phyloP scores from a whole-genome alignment of 768 basidiomycete species.

The Cyclocybe cylindracea region DNA sequence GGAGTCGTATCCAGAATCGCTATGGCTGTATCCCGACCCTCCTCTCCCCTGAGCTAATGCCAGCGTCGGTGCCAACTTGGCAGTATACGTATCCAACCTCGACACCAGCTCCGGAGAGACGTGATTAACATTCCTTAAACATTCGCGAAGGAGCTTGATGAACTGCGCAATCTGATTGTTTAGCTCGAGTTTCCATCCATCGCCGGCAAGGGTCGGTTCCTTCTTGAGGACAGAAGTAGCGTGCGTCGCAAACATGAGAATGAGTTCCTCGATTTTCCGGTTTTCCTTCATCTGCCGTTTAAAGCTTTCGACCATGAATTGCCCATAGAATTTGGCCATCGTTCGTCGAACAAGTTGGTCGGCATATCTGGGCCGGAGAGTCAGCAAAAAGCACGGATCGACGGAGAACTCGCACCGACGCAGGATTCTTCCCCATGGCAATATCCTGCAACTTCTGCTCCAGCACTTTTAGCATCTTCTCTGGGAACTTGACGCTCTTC shows the following conservation, averaged over 20 bases:
- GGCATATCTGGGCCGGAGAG: slow-evolving; percentile 59
- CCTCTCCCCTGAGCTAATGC: slow-evolving; percentile 13
- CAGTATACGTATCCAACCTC: slow-evolving; percentile 81
- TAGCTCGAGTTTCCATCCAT: slow-evolving; percentile 91
- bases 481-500: slow-evolving; percentile 90
- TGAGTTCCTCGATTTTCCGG: slow-evolving; percentile 95
- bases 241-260: slow-evolving; percentile 92
- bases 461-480: slow-evolving; percentile 88
- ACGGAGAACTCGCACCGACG: slow-evolving; percentile 52
- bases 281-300: slow-evolving; percentile 93
- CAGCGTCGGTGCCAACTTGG: slow-evolving; percentile 72
- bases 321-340: slow-evolving; percentile 91
- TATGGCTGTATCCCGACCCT: slow-evolving; percentile 27
- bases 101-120: slow-evolving; percentile 82
- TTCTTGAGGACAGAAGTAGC: slow-evolving; percentile 88
- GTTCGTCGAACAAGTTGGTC: slow-evolving; percentile 89
- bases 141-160: slow-evolving; percentile 83
- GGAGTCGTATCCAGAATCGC: slow-evolving; percentile 69
- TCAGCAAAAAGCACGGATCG: not conserved
- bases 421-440: slow-evolving; percentile 89
- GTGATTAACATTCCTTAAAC: slow-evolving; percentile 68
- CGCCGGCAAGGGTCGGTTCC: slow-evolving; percentile 78
- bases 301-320: slow-evolving; percentile 84
- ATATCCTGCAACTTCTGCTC: slow-evolving; percentile 90
- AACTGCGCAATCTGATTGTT: slow-evolving; percentile 92